Evolutionary conservation across 106 monocot genomes (phyloP), one percentile per base, ranked within the genome.

Genomic region (Chionographis japonica): DNA sequence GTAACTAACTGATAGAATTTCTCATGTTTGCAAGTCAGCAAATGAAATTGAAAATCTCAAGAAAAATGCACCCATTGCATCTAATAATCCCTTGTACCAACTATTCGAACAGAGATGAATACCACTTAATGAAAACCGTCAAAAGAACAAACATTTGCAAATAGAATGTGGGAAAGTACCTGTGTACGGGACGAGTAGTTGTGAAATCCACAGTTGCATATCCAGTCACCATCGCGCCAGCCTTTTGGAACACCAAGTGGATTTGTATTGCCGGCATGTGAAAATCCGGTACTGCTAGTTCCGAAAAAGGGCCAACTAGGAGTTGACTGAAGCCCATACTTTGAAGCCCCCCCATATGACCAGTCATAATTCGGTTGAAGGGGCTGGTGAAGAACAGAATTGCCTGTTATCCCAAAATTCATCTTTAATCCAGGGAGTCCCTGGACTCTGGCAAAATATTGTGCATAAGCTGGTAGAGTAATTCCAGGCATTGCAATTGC

Each of bases 161-260:
- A 46, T 16, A 9, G 37, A 43, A 55, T 54, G 27, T 35, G 51
- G 11, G 43, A 59, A 54, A 54, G 64, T 72, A 97, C 97, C 89
- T 97, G 79, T 56, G 70, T 35, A 63, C 97, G 88, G 8, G 97
- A 97, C 52, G 97, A 92, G 78, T 97, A 97, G 61, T 97, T 97
- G 56, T 97, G 97, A 67, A 89, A 97, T 14, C 97, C 97, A 79
- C 97, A 97, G 38, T 69, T 72, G 67, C 97, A 97, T n/a, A 97
- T 74, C 97, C 97, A 97, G 64, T 97, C 97, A 78, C 97, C 97
- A 78, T 62, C 63, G 4, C 97, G 81, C 97, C 97, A 97, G 6
- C 84, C 85, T 76, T 83, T 82, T 61, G 85, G 97, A 57, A 77
- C 65, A 40, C 39, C 79, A 63, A 75, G 67, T 43, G 82, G 84